These are phyloP conservation scores for Metschnikowia noctiluminum DNA, from an alignment of 805 yeast genomes.

Conservation along the genomic window DNA sequence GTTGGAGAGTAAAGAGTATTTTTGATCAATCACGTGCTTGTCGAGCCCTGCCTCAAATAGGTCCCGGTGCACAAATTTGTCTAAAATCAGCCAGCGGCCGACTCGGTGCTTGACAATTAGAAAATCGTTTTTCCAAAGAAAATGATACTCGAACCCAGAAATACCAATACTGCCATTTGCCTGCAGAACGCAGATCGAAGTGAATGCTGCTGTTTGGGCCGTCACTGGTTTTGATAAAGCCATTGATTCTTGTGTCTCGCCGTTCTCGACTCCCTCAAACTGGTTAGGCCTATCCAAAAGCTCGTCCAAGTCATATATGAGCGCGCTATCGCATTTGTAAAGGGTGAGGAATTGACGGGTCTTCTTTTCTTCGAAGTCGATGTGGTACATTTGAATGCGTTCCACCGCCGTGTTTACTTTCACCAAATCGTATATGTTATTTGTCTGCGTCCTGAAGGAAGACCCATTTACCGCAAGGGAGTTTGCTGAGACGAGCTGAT, in stretches of 20 bases:
- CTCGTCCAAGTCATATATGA: conserved; percentile 26
- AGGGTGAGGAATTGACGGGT: conserved; percentile 24
- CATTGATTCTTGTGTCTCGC: no score
- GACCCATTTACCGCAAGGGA: no score
- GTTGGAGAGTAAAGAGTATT: conserved; percentile 39
- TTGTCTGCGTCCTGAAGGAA: conserved; percentile 14
- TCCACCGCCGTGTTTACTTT: conserved; percentile 31
- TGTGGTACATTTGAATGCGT: conserved; percentile 25
- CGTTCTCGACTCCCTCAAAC: conserved; percentile 16
- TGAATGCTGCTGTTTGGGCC: conserved; percentile 21
- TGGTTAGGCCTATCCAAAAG: conserved; percentile 22
- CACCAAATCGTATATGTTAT: conserved; percentile 35
- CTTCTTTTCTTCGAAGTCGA: conserved; percentile 16
- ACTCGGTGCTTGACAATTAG: conserved; percentile 31
- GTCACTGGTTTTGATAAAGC: conserved; percentile 29
- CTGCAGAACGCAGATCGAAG: conserved; percentile 10
- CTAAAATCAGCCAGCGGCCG: conserved; percentile 42
- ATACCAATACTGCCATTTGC: conserved; percentile 31
- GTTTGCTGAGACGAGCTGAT: conserved; percentile 22
- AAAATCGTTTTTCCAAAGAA: conserved; percentile 25
- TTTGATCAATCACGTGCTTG: conserved; percentile 26
- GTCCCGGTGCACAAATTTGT: conserved; percentile 47
- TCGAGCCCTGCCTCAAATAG: conserved; percentile 21
- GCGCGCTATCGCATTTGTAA: conserved; percentile 37
- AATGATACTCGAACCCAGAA: conserved; percentile 40